Evolutionary conservation across 257 asterid genomes (phyloP), one percentile per base, ranked within the genome.

Genomic region (Salvia miltiorrhiza): DNA sequence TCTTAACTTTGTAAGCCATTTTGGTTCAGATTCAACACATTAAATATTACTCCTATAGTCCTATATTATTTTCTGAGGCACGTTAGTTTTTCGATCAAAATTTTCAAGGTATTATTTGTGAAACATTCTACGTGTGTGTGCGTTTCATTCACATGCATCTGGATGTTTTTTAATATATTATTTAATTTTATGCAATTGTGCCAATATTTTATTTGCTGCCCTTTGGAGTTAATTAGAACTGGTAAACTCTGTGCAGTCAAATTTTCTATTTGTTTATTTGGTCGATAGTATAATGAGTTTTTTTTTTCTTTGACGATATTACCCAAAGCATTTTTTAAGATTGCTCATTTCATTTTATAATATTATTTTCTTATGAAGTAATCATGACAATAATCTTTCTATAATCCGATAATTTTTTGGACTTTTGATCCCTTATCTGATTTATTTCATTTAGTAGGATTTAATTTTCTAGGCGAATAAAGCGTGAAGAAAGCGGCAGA

Each of bases 21-120:
- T 68, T 67, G 19, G 63, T 66, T 49, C 67, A 28, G 49, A 35
- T 66, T 63, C 61, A 48, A 75, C 37, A 6, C 2, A 53, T 58
- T 44, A 37, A 52, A 35, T 37, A 21, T 60, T 56, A 50, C 17
- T n/a, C n/a, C n/a, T n/a, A n/a, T n/a, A n/a, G n/a, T n/a, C n/a
- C n/a, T n/a, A n/a, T n/a, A 40, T 71, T 66, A 50, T 45, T 43
- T 63, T 45, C 20, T 24, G 65, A 45, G 30, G 23, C 49, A 21
- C 20, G 16, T 16, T 37, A 12, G 33, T 21, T 12, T 14, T 37
- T 58, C 20, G 43, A 16, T 9, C 12, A 32, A 12, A 23, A 48
- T 45, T 45, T 43, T 7, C 26, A 17, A 32, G 11, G 16, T 56
- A 17, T 65, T 17, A 14, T 24, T 60, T 20, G 17, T 52, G 44